These are phyloP conservation scores for Tillandsia fasciculata DNA, from an alignment of 176 grass and related monocot species.

Conservation along the genomic window DNA sequence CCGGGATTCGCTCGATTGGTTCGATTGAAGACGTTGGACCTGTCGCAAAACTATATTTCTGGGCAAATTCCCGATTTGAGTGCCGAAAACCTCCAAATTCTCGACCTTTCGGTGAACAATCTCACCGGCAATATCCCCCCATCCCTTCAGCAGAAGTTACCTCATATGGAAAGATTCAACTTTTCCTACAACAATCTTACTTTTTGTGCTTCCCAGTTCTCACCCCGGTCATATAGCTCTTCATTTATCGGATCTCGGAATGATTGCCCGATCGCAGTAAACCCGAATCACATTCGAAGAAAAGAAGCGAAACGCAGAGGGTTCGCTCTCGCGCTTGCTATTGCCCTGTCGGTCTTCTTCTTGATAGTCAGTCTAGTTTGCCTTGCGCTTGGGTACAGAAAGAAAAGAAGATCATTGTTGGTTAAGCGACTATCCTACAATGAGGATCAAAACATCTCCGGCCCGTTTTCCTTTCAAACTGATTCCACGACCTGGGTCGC, in stretches of 20 bases:
- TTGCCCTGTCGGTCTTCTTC: conserved; percentile 58
- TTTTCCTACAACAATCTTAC: conserved; percentile 99
- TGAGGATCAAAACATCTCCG: conserved; percentile 56
- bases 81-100: conserved; percentile 25
- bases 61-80: conserved; percentile 63
- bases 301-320: conserved; percentile 18
- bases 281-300: conserved; percentile 43
- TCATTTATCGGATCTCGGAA: conserved; percentile 63
- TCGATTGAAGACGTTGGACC: conserved; percentile 65
- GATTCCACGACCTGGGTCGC: conserved; percentile 91
- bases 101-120: conserved; percentile 92
- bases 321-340: conserved; percentile 41
- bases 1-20: conserved; percentile 32
- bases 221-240: conserved; percentile 36
- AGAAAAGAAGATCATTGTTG: conserved; percentile 24
- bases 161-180: conserved; percentile 57
- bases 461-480: conserved; percentile 70
- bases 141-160: conserved; percentile 53
- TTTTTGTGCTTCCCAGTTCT: conserved; percentile 60
- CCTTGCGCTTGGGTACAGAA: conserved; percentile 33
- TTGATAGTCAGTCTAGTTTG: conserved; percentile 40
- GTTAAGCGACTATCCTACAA: conserved; percentile 63
- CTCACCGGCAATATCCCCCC: conserved; percentile 80
- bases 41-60: conserved; percentile 67
- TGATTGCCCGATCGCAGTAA: conserved; percentile 89